Percentiles rank a stretch among this genome's conserved stretches.
Evolutionary conservation across 2,329 filamentous ascomycete species (phyloP).

Genomic region (Epichloe uncinata): DNA sequence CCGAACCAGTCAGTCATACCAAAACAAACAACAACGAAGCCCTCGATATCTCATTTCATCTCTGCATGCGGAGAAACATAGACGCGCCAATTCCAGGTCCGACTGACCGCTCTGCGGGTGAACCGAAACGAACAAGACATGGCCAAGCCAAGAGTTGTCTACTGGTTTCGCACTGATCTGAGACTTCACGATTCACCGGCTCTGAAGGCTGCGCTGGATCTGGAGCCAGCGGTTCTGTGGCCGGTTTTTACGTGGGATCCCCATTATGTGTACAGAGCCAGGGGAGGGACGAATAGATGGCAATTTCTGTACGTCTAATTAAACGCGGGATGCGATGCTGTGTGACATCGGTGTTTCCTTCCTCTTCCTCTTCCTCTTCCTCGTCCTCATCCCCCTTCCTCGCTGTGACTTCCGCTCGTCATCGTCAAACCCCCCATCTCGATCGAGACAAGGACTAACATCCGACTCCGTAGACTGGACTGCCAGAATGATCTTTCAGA

Average conservation of each 20-base stretch:
- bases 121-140: constrained; percentile 11
- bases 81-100: background rate
- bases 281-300: constrained; percentile 61
- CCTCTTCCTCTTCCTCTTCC: too few species aligned
- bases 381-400: too few species aligned
- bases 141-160: constrained; percentile 40
- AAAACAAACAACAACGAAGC: too few species aligned
- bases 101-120: background rate
- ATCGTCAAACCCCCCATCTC: background rate
- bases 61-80: background rate
- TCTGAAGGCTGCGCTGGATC: constrained; percentile 55
- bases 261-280: constrained; percentile 61
- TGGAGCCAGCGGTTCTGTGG: constrained; percentile 55
- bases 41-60: background rate
- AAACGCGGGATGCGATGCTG: background rate
- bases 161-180: constrained; percentile 70
- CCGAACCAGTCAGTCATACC: background rate
- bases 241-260: constrained; percentile 73
- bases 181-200: constrained; percentile 67
- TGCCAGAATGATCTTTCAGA: constrained; percentile 58
- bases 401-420: background rate
- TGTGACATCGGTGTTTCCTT: background rate
- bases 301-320: constrained; percentile 45
- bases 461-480: constrained; percentile 39
- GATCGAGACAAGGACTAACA: background rate